These are phyloP conservation scores for Quambalaria eucalypti DNA, from an alignment of 1,284 basidiomycete genomes.

Conservation along the genomic window DNA sequence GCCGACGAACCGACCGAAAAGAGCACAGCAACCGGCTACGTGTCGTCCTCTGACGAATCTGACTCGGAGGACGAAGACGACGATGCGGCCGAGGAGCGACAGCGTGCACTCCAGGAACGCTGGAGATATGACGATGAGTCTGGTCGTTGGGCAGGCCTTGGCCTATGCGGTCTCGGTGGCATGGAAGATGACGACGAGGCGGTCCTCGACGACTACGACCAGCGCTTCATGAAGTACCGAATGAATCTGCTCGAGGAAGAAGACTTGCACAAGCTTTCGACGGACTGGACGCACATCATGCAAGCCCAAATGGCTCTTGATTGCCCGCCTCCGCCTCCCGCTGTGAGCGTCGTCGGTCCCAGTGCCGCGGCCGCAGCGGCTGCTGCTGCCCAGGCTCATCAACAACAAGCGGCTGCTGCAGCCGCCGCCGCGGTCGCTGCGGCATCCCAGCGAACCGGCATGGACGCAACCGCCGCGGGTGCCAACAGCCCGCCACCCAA, in stretches of 20 bases:
- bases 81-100: constrained; percentile 14
- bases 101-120: constrained; percentile 26
- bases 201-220: constrained; percentile 44
- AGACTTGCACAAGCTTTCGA: constrained; percentile 41
- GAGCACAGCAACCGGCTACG: constrained; percentile 4
- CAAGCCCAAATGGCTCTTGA: constrained; percentile 40
- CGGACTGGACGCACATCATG: constrained; percentile 42
- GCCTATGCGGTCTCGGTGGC: constrained; percentile 40
- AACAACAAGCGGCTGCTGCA: not conserved
- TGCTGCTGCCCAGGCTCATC: constrained; percentile 7
- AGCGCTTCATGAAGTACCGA: constrained; percentile 43
- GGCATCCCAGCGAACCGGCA: not conserved
- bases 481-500: too few species aligned
- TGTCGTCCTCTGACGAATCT: not conserved
- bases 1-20: constrained; percentile 7
- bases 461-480: too few species aligned
- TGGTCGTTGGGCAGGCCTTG: constrained; percentile 41
- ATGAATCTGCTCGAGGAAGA: constrained; percentile 42
- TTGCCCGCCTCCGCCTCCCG: constrained; percentile 14
- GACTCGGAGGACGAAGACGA: constrained; percentile 12
- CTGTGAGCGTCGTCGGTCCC: constrained; percentile 10
- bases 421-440: not conserved
- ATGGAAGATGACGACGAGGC: constrained; percentile 47
- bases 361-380: constrained; percentile 8
- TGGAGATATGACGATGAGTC: constrained; percentile 45